phyloP scores from a whole-genome alignment of 805 yeast genomes.

The Kluyveromyces nonfermentans region DNA sequence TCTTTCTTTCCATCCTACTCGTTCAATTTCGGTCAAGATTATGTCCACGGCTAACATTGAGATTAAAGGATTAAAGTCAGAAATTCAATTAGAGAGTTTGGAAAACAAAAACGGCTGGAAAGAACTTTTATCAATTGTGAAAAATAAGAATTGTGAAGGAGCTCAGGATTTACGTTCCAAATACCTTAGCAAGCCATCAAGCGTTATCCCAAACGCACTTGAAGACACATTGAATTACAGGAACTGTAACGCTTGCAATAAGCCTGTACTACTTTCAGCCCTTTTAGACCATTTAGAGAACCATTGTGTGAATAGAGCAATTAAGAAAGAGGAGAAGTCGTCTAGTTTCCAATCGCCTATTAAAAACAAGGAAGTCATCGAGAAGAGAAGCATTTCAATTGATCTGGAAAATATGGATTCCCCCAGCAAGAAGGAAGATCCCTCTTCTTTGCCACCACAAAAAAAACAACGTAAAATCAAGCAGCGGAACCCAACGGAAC shows the following conservation, averaged over 20 bases:
- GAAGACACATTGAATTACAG: conserved; percentile 18
- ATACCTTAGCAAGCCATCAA: conserved; percentile 18
- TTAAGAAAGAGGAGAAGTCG: conserved; percentile 6
- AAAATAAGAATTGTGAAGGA: conserved; percentile 6
- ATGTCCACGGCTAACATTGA: conserved; percentile 4
- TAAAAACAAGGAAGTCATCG: conserved; percentile 5
- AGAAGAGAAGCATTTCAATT: conserved; percentile 2
- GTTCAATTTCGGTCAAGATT: conserved; percentile 3
- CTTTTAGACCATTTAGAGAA: conserved; percentile 24
- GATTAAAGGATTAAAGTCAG: conserved; percentile 7
- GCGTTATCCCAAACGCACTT: conserved; percentile 14
- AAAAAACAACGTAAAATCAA: conserved; percentile 33
- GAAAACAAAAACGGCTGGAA: conserved; percentile 15
- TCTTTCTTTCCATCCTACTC: not conserved
- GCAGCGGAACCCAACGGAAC: conserved; percentile 63
- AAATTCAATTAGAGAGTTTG: conserved; percentile 5
- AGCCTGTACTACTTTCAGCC: conserved; percentile 21
- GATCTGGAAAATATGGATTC: conserved; percentile 1
- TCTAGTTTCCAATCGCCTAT: conserved; percentile 7
- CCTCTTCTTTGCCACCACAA: conserved; percentile 14
- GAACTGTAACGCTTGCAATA: conserved; percentile 27
- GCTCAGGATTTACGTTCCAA: conserved; percentile 9
- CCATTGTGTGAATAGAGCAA: conserved; percentile 12
- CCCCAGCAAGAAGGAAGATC: conserved; percentile 15
- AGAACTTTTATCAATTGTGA: conserved; percentile 12